Percentiles rank a stretch among this genome's conserved stretches.
Evolutionary conservation across 805 yeast species (phyloP).

Genomic region (Metahyphopichia silvanorum): DNA sequence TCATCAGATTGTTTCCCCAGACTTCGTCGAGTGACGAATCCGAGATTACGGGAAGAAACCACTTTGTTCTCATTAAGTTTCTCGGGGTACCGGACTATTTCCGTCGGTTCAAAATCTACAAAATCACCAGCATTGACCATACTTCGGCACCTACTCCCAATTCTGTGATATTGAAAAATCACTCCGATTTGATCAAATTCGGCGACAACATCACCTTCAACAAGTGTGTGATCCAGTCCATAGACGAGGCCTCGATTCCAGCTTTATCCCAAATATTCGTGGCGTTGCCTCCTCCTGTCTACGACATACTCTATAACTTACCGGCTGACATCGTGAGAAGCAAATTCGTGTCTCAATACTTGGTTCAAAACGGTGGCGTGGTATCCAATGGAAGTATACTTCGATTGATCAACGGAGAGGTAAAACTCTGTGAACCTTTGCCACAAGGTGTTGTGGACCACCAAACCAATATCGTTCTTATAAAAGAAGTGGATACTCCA

Average conservation of each 20-base stretch:
- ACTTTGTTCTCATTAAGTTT: conserved; percentile 32
- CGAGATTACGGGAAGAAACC: conserved; percentile 3
- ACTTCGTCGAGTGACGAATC: conserved; percentile 3
- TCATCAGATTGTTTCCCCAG: conserved; percentile 27
- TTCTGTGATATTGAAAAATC: conserved; percentile 38
- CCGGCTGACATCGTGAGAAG: conserved; percentile 30
- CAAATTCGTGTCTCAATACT: conserved; percentile 25
- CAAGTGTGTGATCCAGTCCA: conserved; percentile 32
- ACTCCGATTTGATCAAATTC: conserved; percentile 27
- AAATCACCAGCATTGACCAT: conserved; percentile 28
- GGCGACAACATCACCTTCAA: conserved; percentile 42
- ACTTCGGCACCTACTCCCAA: conserved; percentile 14
- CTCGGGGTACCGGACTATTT: conserved; percentile 39
- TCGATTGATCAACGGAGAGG: conserved; percentile 44
- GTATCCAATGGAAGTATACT: conserved; percentile 42
- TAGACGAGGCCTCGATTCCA: conserved; percentile 30
- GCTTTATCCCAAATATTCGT: conserved; percentile 43
- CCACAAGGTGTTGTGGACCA: conserved; percentile 57
- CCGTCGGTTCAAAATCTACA: conserved; percentile 29
- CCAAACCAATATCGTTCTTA: conserved; percentile 53
- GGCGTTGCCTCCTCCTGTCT: conserved; percentile 44
- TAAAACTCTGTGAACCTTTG: conserved; percentile 68
- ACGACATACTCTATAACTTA: conserved; percentile 28
- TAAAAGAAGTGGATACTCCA: conserved; percentile 29
- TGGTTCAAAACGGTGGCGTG: conserved; percentile 19